Percentiles rank a stretch among this genome's conserved stretches.
These are phyloP conservation scores for Pyricularia sp. DNA, from an alignment of 2,329 filamentous ascomycete species.

Conservation along the genomic window DNA sequence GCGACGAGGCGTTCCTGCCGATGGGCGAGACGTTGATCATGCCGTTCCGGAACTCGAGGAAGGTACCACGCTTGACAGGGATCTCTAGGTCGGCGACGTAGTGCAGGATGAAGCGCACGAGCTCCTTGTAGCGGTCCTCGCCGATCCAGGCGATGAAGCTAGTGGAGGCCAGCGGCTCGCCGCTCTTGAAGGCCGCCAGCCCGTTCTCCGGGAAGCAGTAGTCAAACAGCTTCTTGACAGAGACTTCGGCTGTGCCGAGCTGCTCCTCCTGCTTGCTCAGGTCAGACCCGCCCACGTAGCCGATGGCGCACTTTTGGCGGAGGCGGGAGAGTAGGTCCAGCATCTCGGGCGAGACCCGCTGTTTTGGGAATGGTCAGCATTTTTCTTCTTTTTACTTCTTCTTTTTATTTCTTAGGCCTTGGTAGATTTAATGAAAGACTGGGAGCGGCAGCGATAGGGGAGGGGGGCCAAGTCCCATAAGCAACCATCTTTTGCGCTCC, in stretches of 20 bases:
- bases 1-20: conserved; percentile 72
- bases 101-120: conserved; percentile 67
- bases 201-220: conserved; percentile 98
- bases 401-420: neutral
- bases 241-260: conserved; percentile 57
- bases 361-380: neutral
- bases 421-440: too few species aligned
- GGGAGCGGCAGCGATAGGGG: too few species aligned
- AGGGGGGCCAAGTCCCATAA: neutral
- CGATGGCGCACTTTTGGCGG: conserved; percentile 80
- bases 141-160: conserved; percentile 91
- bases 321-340: conserved; percentile 69
- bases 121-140: conserved; percentile 70
- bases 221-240: conserved; percentile 85
- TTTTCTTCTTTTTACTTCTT: neutral
- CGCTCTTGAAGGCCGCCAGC: conserved; percentile 80
- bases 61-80: conserved; percentile 75
- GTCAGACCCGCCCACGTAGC: conserved; percentile 89
- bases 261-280: conserved; percentile 94
- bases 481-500: neutral
- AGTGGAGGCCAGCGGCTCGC: conserved; percentile 63
- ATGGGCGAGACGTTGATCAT: conserved; percentile 84
- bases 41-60: conserved; percentile 82
- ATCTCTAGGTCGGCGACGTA: conserved; percentile 80
- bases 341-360: conserved; percentile 64